Percentiles rank a stretch among this genome's conserved stretches.
phyloP scores from a whole-genome alignment of 768 basidiomycete genomes.

The Nevesoporus exiguus region DNA sequence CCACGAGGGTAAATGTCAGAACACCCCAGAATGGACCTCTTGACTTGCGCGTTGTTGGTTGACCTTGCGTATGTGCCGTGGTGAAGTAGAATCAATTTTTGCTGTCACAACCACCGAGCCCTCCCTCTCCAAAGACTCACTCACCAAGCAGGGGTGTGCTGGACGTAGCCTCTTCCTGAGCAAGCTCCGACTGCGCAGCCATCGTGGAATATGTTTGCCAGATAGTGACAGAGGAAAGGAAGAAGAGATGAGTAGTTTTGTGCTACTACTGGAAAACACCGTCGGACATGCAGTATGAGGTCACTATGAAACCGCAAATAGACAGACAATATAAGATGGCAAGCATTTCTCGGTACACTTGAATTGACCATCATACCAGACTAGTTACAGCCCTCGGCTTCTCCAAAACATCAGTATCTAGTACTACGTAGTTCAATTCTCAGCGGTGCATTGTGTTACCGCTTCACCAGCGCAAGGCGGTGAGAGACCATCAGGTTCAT shows the following conservation, averaged over 20 bases:
- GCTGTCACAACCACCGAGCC: not conserved
- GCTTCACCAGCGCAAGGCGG: constrained; percentile 50
- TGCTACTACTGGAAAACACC: not conserved
- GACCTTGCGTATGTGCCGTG: not conserved
- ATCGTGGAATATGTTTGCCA: constrained; percentile 6
- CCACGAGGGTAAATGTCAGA: constrained; percentile 19
- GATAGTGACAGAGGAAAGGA: not conserved
- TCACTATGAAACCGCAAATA: not conserved
- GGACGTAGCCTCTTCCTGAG: not conserved
- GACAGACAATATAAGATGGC: too few relatives aligned
- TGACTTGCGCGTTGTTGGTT: not conserved
- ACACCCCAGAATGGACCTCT: constrained; percentile 5
- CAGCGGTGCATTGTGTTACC: constrained; percentile 50
- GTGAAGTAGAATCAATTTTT: constrained; percentile 1
- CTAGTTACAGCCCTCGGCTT: not conserved
- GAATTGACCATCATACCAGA: too few relatives aligned
- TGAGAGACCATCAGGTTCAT: constrained; percentile 57
- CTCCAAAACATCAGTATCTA: not conserved
- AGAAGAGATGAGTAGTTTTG: not conserved
- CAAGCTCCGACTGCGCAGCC: constrained; percentile 3
- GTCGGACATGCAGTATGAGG: not conserved
- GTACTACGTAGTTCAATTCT: constrained; percentile 50
- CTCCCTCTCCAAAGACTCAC: not conserved
- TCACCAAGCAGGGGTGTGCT: constrained; percentile 22
- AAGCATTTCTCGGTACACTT: not conserved